Evolutionary conservation across 768 basidiomycete genomes (phyloP).

Genomic region (Boletus reticulatus): DNA sequence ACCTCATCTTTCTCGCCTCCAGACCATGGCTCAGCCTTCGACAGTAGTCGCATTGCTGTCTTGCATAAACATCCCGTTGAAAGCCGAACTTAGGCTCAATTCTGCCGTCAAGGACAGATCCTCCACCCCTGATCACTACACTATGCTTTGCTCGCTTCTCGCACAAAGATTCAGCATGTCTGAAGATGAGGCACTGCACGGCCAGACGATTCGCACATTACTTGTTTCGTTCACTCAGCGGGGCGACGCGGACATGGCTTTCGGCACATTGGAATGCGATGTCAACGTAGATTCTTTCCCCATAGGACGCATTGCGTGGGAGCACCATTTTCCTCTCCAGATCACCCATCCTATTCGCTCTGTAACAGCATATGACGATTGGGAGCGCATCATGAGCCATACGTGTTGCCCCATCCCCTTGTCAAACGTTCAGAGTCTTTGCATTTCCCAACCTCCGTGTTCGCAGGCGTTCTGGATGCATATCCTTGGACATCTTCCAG

Average conservation of each 20-base stretch:
- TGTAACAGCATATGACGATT: too few relatives aligned
- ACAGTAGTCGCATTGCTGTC: background rate
- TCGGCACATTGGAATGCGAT: background rate
- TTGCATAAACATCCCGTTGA: background rate
- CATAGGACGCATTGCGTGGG: too few relatives aligned
- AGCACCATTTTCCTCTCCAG: background rate
- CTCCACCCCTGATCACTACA: background rate
- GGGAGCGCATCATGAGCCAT: too few relatives aligned
- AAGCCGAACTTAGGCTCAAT: background rate
- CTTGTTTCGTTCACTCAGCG: background rate
- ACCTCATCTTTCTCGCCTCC: too few relatives aligned
- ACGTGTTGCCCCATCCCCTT: too few relatives aligned
- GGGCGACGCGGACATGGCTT: background rate
- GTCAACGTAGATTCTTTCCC: too few relatives aligned
- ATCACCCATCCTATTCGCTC: background rate
- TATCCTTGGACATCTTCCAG: background rate
- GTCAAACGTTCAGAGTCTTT: background rate
- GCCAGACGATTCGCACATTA: background rate
- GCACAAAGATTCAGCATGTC: background rate
- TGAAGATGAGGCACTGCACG: background rate
- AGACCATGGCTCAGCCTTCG: background rate
- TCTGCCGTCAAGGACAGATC: too few relatives aligned
- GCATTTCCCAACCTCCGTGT: background rate
- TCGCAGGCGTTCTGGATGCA: background rate
- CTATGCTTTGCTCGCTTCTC: background rate